Conservation (phyloP, 2,329 filamentous ascomycete genomes). For the Claviceps africana region DNA sequence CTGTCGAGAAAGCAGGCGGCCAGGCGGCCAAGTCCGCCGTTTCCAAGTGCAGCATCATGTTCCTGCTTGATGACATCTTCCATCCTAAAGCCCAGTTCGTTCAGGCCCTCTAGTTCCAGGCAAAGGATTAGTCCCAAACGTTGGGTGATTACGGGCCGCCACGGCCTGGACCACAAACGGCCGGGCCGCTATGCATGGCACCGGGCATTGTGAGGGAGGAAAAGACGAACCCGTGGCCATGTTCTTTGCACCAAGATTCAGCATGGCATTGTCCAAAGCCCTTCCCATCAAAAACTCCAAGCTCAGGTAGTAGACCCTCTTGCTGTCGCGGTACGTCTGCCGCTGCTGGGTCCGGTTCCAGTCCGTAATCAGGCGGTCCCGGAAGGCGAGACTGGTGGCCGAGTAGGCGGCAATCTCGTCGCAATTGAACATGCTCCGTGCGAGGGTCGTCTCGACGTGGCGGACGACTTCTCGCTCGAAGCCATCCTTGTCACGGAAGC, state of each 20-base stretch:
- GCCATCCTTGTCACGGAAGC: conserved; percentile 66
- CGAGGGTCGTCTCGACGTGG: conserved; percentile 92
- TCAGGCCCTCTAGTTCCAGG: conserved; percentile 52
- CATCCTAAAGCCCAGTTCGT: conserved; percentile 87
- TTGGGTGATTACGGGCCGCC: too few species aligned
- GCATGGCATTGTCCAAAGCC: conserved; percentile 94
- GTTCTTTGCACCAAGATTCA: conserved; percentile 84
- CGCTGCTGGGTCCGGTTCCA: conserved; percentile 98
- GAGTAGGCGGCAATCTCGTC: conserved; percentile 89
- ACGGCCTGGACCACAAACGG: too few species aligned
- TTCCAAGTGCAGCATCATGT: conserved; percentile 89
- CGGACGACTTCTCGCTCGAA: conserved; percentile 80
- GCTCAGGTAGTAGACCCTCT: conserved; percentile 93
- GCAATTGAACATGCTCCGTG: conserved; percentile 94
- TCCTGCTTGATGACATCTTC: conserved; percentile 93
- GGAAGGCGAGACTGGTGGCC: conserved; percentile 80
- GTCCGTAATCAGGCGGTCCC: conserved; percentile 81
- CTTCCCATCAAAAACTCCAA: conserved; percentile 97
- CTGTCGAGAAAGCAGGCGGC: conserved; percentile 97
- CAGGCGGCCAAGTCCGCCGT: conserved; percentile 85
- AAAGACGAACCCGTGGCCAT: conserved; percentile 54
- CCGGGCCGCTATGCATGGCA: neutral
- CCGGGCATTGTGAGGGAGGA: neutral
- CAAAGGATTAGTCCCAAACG: neutral
- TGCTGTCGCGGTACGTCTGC: conserved; percentile 80